Base-by-base conservation (phyloP, 257 asterid genomes). In the Hygrophila difformis region DNA sequence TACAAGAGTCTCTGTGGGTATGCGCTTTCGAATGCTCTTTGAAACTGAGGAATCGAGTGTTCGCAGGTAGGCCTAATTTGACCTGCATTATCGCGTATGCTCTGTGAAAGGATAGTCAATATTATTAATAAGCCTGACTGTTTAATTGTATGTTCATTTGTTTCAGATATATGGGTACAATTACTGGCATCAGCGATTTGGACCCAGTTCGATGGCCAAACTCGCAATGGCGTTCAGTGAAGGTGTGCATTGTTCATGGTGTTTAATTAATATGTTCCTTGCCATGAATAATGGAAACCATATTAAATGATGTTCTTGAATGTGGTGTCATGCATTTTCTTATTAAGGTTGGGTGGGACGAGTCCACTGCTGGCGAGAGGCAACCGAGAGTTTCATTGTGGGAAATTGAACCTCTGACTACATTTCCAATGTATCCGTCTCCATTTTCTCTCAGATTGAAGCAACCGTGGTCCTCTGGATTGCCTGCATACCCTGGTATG, bases 11-110 rank as follows among this genome's bases (percentile, higher is more conserved):
- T 82, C 96, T 60, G 88, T 82, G 21, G 96, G 96, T 39, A 86
- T 86, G 96, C 91, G 96, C 53, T 86, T 86, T 41, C 82, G 96
- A 60, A 86, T 86, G 96, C 86, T 82, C 13, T 86, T 84, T 74
- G 95, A 84, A 71, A 84, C 93, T 16, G 95, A 84, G 56, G 95
- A 84, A 65, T 84, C 95, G 18, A 86, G 94, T 60, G 93, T 86
- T 53, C 96, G 96, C 34, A 64, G 96, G 96, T 86, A 33, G 8
- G 93, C 79, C 81, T 18, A 82, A 72, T 72, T 86, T 92, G 14
- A 87, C 79, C n/a, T n/a, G n/a, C n/a, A n/a, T n/a, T n/a, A n/a
- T n/a, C n/a, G n/a, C n/a, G n/a, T n/a, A n/a, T n/a, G n/a, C n/a
- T n/a, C n/a, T n/a, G n/a, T n/a, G n/a, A n/a, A n/a, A n/a, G n/a